Evolutionary conservation across 2,329 filamentous ascomycete genomes (phyloP), one percentile per base, ranked within the genome.

Genomic region (Colletotrichum melonis): DNA sequence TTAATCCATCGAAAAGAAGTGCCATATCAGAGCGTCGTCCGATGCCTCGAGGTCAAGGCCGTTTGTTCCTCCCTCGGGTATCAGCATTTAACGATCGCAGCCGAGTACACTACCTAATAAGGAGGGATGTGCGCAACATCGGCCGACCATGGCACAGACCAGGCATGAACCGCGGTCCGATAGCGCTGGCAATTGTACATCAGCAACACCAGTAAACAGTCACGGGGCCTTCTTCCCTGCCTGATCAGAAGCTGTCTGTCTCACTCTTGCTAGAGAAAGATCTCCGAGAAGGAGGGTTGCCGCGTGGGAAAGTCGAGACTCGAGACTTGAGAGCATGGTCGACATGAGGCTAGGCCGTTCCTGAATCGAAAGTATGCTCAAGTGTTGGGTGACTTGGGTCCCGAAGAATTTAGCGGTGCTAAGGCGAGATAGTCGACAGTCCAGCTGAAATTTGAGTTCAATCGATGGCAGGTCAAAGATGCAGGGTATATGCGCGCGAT

Each of bases 371-470:
- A 49, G 42, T 49, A 28, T 42, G 35, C 1, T 16, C 35, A 12
- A 38, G 35, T n/a, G 24, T 46, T 59, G n/a, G 42, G 42, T 11
- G 16, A 49, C 7, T 49, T 22, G 54, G 54, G 46, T 59, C 30
- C 24, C 58, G 22, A 55, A 16, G 35, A 42, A 52, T 54, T 32
- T 64, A 32, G 22, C 24, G 42, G 42, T 26, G 22, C 65, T 22
- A 59, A 19, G 42, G 19, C 16, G 42, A n/a, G 42, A 49, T n/a
- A 49, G 38, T 46, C 19, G 26, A 38, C 26, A 24, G 24, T 52
- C 42, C 46, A 35, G 49, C 52, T 49, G 60, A 42, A 49, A 57
- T 55, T 71, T 71, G 64, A 38, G 22, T 60, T 57, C 42, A 35
- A 22, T 58, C 49, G 46, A 57, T 35, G 49, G 28, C 60, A 38